phyloP scores from a whole-genome alignment of 768 basidiomycete species.

The Mycena venus region DNA sequence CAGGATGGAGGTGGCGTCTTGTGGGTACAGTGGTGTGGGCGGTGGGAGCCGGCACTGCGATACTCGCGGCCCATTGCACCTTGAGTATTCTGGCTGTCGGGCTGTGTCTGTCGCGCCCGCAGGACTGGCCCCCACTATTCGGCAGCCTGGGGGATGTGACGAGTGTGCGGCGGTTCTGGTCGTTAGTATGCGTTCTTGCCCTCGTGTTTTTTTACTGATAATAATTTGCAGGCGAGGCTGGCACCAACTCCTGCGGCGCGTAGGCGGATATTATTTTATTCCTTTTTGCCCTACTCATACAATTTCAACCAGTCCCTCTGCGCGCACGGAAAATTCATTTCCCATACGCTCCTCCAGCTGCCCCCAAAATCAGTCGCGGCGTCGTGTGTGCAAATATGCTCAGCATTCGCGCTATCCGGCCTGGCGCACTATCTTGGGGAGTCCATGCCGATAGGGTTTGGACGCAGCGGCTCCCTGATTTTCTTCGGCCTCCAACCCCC shows the following conservation, averaged over 20 bases:
- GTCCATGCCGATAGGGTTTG: not conserved
- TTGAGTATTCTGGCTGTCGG: conserved; percentile 14
- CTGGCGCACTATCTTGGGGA: conserved; percentile 25
- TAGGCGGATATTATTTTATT: not conserved
- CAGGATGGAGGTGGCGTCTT: conserved; percentile 16
- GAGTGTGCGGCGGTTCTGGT: conserved; percentile 29
- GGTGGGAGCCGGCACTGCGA: not conserved
- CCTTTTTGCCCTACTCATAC: not conserved
- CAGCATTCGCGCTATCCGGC: conserved; percentile 27
- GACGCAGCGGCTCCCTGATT: conserved; percentile 21
- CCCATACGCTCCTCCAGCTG: conserved; percentile 6
- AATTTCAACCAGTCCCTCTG: not conserved
- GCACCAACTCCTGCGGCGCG: conserved; percentile 29
- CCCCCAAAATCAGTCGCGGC: not conserved
- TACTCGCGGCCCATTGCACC: not conserved
- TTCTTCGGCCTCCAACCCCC: conserved; percentile 30
- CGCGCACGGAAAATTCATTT: not conserved
- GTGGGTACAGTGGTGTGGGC: conserved; percentile 16
- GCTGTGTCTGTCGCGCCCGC: conserved; percentile 4
- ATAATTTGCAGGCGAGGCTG: conserved; percentile 11
- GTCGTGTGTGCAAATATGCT: not conserved
- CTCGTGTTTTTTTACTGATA: not conserved
- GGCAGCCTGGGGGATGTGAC: conserved; percentile 2
- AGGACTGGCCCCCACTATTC: conserved; percentile 31
- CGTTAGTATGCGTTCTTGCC: conserved; percentile 9